Conservation (phyloP, 2,329 filamentous ascomycete species). For the Sclerotinia subarctica region DNA sequence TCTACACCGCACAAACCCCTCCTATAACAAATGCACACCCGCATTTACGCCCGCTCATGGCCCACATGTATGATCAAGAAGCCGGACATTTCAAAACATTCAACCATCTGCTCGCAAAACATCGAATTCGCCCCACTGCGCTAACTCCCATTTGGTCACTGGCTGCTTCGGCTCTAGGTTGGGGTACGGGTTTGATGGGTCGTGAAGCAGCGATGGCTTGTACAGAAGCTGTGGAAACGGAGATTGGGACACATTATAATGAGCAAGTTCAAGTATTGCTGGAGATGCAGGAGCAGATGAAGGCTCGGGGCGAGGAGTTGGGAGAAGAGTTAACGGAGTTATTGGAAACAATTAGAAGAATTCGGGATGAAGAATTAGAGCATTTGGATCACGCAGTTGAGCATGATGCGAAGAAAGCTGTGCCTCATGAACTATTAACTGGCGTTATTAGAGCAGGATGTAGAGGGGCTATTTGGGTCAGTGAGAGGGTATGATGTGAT, state of each 20-base stretch:
- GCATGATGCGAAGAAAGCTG: slow-evolving; percentile 85
- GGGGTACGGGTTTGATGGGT: slow-evolving; percentile 84
- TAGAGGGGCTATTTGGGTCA: slow-evolving; percentile 88
- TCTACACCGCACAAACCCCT: slow-evolving; percentile 87
- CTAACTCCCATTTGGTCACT: slow-evolving; percentile 89
- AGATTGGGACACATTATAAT: slow-evolving; percentile 96
- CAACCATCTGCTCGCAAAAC: slow-evolving; percentile 76
- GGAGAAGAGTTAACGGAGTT: slow-evolving; percentile 74
- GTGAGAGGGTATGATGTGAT: slow-evolving; percentile 59
- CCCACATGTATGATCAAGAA: slow-evolving; percentile 98
- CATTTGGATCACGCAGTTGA: slow-evolving; percentile 94
- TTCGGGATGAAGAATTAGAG: slow-evolving; percentile 93
- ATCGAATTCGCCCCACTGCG: slow-evolving; percentile 86
- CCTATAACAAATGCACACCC: slow-evolving; percentile 77
- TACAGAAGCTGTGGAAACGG: slow-evolving; percentile 96
- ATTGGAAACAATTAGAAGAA: slow-evolving; percentile 71
- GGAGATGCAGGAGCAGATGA: slow-evolving; percentile 75
- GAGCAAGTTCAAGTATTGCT: slow-evolving; percentile 79
- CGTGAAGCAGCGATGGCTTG: slow-evolving; percentile 97
- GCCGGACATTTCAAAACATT: slow-evolving; percentile 82
- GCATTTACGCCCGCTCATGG: slow-evolving; percentile 85
- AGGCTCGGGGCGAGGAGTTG: slow-evolving; percentile 73
- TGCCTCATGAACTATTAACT: slow-evolving; percentile 85
- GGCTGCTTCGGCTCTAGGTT: slow-evolving; percentile 77
- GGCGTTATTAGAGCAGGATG: slow-evolving; percentile 88